Evolutionary conservation across 331 rosid genomes (phyloP).

Genomic region (Quercus phellos): DNA sequence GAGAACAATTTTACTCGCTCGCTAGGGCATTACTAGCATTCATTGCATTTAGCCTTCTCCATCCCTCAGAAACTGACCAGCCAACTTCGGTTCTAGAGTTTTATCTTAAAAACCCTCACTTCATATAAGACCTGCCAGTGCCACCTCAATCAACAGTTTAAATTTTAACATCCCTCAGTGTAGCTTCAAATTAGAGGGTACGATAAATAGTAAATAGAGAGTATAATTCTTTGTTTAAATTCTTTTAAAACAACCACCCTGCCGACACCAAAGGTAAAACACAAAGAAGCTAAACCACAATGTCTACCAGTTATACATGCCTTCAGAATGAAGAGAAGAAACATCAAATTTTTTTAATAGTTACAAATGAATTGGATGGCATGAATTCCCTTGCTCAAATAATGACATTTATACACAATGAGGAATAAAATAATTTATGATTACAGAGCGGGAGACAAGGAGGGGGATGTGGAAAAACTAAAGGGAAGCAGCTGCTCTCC

Average conservation of each 20-base stretch:
- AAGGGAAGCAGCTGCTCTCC: constrained; percentile 16
- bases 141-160: not conserved
- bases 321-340: not conserved
- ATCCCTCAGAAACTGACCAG: not conserved
- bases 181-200: not conserved
- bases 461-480: not conserved
- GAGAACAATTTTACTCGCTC: too few relatives aligned
- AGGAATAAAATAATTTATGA: constrained; percentile 1
- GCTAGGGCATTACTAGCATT: not conserved
- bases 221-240: not conserved
- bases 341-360: not conserved
- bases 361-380: not conserved
- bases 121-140: not conserved
- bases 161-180: not conserved
- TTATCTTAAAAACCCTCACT: not conserved
- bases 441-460: not conserved
- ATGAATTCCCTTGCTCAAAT: constrained; percentile 5
- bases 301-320: not conserved
- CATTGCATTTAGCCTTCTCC: not conserved
- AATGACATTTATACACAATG: constrained; percentile 29
- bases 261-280: not conserved
- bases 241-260: not conserved
- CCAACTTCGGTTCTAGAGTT: not conserved
- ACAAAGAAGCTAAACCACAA: not conserved
- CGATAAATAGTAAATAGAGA: not conserved